Evolutionary conservation across 495 filamentous ascomycete species (phyloP).

Genomic region (Lentithecium fluviatile): DNA sequence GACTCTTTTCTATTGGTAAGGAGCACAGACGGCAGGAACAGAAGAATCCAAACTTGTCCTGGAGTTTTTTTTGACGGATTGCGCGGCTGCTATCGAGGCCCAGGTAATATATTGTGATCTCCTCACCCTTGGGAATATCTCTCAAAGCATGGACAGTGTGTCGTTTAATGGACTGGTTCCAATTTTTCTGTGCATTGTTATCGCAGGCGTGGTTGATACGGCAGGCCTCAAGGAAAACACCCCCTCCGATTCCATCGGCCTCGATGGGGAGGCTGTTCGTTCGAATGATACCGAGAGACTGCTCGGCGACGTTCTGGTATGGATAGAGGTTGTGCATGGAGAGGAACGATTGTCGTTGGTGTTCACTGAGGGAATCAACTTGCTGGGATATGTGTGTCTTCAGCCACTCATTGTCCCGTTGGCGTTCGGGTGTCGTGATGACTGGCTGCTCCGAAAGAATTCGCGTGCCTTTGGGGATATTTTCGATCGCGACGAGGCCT

Average conservation of each 20-base stretch:
- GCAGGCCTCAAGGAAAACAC: conserved; percentile 29
- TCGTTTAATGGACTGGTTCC: conserved; percentile 26
- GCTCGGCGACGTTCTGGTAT: conserved; percentile 22
- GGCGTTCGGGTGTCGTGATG: conserved; percentile 35
- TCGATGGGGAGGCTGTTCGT: conserved; percentile 27
- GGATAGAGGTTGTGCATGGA: conserved; percentile 48
- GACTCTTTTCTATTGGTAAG: conserved; percentile 21
- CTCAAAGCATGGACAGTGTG: conserved; percentile 34
- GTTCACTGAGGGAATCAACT: conserved; percentile 39
- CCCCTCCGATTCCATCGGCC: conserved; percentile 18
- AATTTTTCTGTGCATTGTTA: conserved; percentile 35
- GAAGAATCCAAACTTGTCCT: conserved; percentile 22
- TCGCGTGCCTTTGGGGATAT: conserved; percentile 46
- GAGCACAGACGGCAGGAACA: conserved; percentile 24
- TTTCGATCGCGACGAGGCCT: conserved; percentile 43
- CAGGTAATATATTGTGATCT: conserved; percentile 32
- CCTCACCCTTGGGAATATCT: conserved; percentile 27
- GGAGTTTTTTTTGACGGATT: conserved; percentile 20
- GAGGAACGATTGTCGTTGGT: conserved; percentile 45
- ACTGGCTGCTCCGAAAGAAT: conserved; percentile 46
- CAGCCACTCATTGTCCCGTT: conserved; percentile 28
- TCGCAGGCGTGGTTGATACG: conserved; percentile 37
- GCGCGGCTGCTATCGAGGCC: conserved; percentile 7
- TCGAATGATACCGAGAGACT: conserved; percentile 23
- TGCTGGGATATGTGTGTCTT: conserved; percentile 38